These are phyloP conservation scores for rapeseed (Brassica napus) DNA, from an alignment of 345 rosid species.

Conservation along the genomic window DNA sequence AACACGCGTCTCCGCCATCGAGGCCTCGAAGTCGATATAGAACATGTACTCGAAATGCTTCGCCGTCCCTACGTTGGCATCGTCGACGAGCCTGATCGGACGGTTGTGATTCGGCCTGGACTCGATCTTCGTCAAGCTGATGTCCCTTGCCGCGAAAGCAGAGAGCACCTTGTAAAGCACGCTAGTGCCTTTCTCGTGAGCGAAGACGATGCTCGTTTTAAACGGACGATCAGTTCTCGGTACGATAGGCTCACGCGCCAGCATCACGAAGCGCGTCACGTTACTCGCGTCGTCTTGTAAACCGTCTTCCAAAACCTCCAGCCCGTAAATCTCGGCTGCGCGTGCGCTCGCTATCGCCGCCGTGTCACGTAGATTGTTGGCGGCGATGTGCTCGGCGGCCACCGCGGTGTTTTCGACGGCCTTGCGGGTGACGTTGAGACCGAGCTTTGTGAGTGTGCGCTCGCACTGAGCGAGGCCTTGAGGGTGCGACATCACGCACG, in stretches of 20 bases:
- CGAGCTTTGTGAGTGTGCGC: conserved; percentile 71
- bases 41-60: conserved; percentile 97
- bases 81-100: conserved; percentile 85
- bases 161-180: conserved; percentile 87
- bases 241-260: conserved; percentile 94
- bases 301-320: conserved; percentile 75
- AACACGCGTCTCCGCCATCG: conserved; percentile 90
- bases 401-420: conserved; percentile 92
- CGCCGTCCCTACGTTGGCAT: conserved; percentile 81
- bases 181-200: conserved; percentile 86
- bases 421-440: conserved; percentile 73
- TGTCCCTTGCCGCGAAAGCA: conserved; percentile 89
- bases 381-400: conserved; percentile 82
- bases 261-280: conserved; percentile 89
- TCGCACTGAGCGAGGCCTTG: conserved; percentile 97
- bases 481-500: conserved; percentile 92
- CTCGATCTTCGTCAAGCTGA: conserved; percentile 87
- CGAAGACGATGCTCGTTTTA: conserved; percentile 95
- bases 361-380: conserved; percentile 67
- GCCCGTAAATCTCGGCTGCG: conserved; percentile 85
- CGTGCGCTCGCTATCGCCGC: conserved; percentile 95
- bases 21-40: conserved; percentile 91
- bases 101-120: conserved; percentile 82
- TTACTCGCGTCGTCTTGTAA: conserved; percentile 87
- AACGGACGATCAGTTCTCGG: conserved; percentile 94